These are phyloP conservation scores for Phytophthora nicotianae DNA, from an alignment of 352 stramenopile species.

Conservation along the genomic window DNA sequence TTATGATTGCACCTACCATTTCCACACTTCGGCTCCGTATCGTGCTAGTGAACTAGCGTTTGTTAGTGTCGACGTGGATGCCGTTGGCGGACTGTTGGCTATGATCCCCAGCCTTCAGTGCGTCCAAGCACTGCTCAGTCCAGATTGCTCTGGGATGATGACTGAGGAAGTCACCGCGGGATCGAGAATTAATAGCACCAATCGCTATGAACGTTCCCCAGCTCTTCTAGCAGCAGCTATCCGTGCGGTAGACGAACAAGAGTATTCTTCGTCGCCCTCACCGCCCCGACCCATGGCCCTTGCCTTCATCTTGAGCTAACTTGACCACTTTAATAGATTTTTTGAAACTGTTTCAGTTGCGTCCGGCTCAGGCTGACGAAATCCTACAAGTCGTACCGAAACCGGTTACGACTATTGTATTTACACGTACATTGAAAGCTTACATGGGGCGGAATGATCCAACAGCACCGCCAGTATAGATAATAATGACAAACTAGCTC, in stretches of 20 bases:
- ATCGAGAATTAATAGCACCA: conserved; percentile 12
- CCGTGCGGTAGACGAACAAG: conserved; percentile 8
- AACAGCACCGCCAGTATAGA: conserved; percentile 20
- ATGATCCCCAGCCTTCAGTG: conserved; percentile 23
- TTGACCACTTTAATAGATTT: conserved; percentile 13
- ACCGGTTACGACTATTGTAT: background rate
- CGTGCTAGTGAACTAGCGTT: conserved; percentile 21
- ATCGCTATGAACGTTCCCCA: conserved; percentile 14
- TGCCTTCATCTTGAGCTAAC: conserved; percentile 39
- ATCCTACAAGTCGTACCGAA: too few relatives aligned
- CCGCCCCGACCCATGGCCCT: conserved; percentile 32
- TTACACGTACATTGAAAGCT: conserved; percentile 9
- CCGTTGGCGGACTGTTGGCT: conserved; percentile 22
- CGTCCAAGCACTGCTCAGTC: conserved; percentile 31
- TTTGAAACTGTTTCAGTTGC: conserved; percentile 18
- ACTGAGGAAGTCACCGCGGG: conserved; percentile 4
- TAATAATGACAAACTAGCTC: conserved; percentile 31
- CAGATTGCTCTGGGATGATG: conserved; percentile 9
- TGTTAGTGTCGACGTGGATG: conserved; percentile 36
- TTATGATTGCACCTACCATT: conserved; percentile 36
- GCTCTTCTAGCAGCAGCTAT: conserved; percentile 7
- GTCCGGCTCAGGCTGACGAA: too few relatives aligned
- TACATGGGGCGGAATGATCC: conserved; percentile 14
- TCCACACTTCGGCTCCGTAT: conserved; percentile 28
- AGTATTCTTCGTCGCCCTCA: conserved; percentile 7